phyloP scores from a whole-genome alignment of 2,329 filamentous ascomycete species.

The Fusarium clavum region DNA sequence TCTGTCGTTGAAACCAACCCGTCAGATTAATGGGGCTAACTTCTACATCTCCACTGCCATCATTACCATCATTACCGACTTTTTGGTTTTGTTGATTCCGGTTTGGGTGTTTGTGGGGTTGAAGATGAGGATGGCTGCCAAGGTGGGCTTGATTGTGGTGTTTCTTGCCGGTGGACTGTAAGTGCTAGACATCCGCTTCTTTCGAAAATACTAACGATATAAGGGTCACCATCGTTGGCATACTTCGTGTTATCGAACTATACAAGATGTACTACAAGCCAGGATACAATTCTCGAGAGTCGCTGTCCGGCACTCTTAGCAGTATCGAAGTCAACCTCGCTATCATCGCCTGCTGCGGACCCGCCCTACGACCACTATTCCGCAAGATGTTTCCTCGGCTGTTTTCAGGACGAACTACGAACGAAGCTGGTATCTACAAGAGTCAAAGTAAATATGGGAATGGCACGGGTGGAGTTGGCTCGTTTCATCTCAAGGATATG shows the following conservation, averaged over 20 bases:
- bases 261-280: slow-evolving; percentile 32
- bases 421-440: slow-evolving; percentile 9
- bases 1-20: slow-evolving; percentile 10
- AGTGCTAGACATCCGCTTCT: slow-evolving; percentile 26
- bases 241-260: slow-evolving; percentile 49
- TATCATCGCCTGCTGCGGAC: slow-evolving; percentile 53
- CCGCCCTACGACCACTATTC: slow-evolving; percentile 40
- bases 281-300: slow-evolving; percentile 44
- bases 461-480: not conserved
- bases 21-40: slow-evolving; percentile 47
- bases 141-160: slow-evolving; percentile 54
- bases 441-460: slow-evolving; percentile 20
- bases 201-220: accelerated
- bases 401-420: slow-evolving; percentile 10
- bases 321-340: slow-evolving; percentile 53
- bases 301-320: slow-evolving; percentile 48
- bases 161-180: slow-evolving; percentile 55
- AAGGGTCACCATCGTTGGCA: slow-evolving; percentile 50
- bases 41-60: slow-evolving; percentile 52
- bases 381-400: slow-evolving; percentile 41
- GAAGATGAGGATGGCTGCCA: slow-evolving; percentile 52
- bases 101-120: slow-evolving; percentile 56
- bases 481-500: slow-evolving; percentile 37
- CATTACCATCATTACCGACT: slow-evolving; percentile 56
- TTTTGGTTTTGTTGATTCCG: slow-evolving; percentile 54